Evolutionary conservation across 2,329 filamentous ascomycete genomes (phyloP), one percentile per base, ranked within the genome.

Genomic region (Colletotrichum graminicola): DNA sequence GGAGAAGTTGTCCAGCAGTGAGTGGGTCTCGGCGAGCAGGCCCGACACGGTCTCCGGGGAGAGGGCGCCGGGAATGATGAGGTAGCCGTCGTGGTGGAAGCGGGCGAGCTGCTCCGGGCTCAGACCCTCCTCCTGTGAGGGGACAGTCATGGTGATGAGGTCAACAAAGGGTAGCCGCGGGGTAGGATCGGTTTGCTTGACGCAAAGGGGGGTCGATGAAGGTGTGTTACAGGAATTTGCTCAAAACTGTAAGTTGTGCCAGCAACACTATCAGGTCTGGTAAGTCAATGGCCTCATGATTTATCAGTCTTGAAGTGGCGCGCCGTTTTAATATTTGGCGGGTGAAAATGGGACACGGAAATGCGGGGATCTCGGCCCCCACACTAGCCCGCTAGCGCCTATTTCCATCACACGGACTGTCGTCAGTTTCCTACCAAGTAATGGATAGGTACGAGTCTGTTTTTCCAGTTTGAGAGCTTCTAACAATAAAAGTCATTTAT

Each of bases 31-130:
- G 72, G 83, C 80, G 23, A 98, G 88, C 4, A 98, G 89, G 32
- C 88, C 83, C 18, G 87, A 80, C 60, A 95, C 89, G 23, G 92
- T 93, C 1, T 86, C 79, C 0, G 87, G 86, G 12, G 87, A 86
- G 51, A 98, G 89, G 67, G 93, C 95, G 77, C 92, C 82, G 1
- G 93, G 93, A 76, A 99, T 88, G 77, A 98, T 88, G 72, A 98
- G 91, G 83, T 97, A 98, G 82, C 96, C 96, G 84, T 98, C 93
- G 62, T 89, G 85, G 76, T 92, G 81, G 86, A 97, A 98, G 77
- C 87, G 85, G 60, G 87, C 80, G 57, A 96, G 83, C 79, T 98
- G 94, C 41, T 88, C 85, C 54, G 90, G 81, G 21, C 91, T 92
- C 69, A 98, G 92, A 67, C 92, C 92, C 32, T 75, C 76, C 66